These are phyloP conservation scores for Malania oleifera DNA, from an alignment of 164 flowering plant species.

Conservation along the genomic window DNA sequence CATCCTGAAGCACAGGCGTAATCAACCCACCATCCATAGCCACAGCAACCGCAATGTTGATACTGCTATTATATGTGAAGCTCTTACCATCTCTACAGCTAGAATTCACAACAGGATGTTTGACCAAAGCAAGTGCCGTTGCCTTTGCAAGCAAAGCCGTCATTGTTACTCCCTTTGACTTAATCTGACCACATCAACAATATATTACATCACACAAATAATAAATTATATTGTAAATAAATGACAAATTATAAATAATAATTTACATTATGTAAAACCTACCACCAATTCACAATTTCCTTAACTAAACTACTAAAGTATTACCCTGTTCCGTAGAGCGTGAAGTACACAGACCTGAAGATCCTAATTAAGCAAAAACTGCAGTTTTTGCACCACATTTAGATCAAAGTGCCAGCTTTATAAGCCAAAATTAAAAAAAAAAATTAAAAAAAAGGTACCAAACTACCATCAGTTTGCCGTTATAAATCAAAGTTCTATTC, in stretches of 20 bases:
- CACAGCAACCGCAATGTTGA: constrained; percentile 94
- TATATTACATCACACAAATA: not conserved
- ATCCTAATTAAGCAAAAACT: too few relatives aligned
- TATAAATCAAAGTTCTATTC: too few relatives aligned
- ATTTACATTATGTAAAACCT: not conserved
- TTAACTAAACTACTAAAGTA: too few relatives aligned
- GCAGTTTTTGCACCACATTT: too few relatives aligned
- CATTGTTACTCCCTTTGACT: constrained; percentile 98
- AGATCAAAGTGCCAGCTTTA: too few relatives aligned
- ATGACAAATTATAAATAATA: not conserved
- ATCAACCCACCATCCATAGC: constrained; percentile 96
- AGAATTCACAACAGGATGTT: constrained; percentile 91
- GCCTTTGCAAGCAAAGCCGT: constrained; percentile 97
- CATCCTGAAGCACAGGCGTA: constrained; percentile 96
- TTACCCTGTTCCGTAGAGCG: too few relatives aligned
- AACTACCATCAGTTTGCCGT: too few relatives aligned
- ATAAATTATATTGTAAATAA: not conserved
- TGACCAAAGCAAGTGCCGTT: constrained; percentile 85
- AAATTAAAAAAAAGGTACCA: too few relatives aligned
- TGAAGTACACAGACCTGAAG: too few relatives aligned
- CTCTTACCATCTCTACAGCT: constrained; percentile 94
- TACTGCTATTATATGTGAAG: constrained; percentile 84
- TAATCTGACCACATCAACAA: constrained; percentile 41
- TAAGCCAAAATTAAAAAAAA: too few relatives aligned
- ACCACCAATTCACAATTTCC: not conserved